Conservation (phyloP, 352 stramenopile species). For the Thraustotheca clavata region DNA sequence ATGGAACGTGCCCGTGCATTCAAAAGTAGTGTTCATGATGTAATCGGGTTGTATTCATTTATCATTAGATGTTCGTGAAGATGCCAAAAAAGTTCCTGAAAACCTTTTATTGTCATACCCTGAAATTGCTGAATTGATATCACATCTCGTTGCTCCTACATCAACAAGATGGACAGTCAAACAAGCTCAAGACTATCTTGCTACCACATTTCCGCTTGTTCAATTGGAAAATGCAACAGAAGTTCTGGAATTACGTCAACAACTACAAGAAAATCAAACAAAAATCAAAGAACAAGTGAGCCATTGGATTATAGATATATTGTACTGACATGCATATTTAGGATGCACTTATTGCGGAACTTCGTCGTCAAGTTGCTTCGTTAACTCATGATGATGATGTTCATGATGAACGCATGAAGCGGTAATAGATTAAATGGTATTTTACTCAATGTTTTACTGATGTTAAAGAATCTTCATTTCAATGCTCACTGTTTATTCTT, state of each 20-base stretch:
- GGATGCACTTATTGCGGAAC: conserved; percentile 17
- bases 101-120: background rate
- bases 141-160: conserved; percentile 1
- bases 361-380: conserved; percentile 10
- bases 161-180: conserved; percentile 1
- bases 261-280: conserved; percentile 2
- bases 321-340: background rate
- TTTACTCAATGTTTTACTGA: background rate
- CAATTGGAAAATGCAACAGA: conserved; percentile 8
- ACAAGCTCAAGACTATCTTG: conserved; percentile 3
- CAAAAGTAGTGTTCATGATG: background rate
- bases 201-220: conserved; percentile 1
- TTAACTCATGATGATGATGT: background rate
- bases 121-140: conserved; percentile 8
- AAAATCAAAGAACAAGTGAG: conserved; percentile 9
- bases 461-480: too few relatives aligned
- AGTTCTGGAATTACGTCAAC: conserved; percentile 14
- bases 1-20: conserved; percentile 20
- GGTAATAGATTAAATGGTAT: background rate
- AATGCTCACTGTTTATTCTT: too few relatives aligned
- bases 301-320: background rate
- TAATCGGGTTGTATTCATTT: background rate
- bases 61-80: background rate
- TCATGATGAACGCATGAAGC: background rate
- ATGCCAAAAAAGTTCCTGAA: background rate